Base-by-base conservation (phyloP, 176 grass and related monocot genomes). In the Thalia dealbata region DNA sequence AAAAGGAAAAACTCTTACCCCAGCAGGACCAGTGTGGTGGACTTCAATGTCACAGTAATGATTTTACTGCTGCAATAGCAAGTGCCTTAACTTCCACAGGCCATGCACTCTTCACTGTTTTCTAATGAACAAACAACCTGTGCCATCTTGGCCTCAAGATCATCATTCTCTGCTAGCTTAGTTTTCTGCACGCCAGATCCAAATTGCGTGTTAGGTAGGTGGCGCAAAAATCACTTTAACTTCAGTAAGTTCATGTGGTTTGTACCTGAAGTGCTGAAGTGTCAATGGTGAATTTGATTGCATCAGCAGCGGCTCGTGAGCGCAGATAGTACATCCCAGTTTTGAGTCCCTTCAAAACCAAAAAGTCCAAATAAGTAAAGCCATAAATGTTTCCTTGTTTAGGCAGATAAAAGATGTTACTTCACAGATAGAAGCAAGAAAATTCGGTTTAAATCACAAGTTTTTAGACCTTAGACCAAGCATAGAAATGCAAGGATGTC, bases 301-400 rank as follows among this genome's bases (percentile, higher is more conserved):
- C 95, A 51, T 99, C 95, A 38, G 95, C 90, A 41, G 95, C 95
- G 58, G 90, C 87, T 61, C 95, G 81, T 48, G 95, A 93, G 71
- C 95, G 80, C 50, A 99, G 71, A 81, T 99, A 99, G 73, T 99
- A 99, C 95, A 99, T 99, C 41, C 95, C 95, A 81, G 95, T 99
- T 88, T 99, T 99, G 18, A 99, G 81, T 30, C 95, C 95, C 95
- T 99, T 55, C 41, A 28, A 76, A 43, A 21, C 38, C 56, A 84
- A 19, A 64, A 30, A 6, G 14, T 64, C 5, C 3, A 32, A 30
- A 32, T 4, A 7, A 64, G 12, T 7, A 64, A 7, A 6, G 32
- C 26, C 62, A 18, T 2, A 30, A 15, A 6, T 15, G 26, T 58
- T n/a, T 13, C 26, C 6, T 3, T 27, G 16, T 74, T 50, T 67